Evolutionary conservation across 176 grass and related monocot genomes (phyloP).

Genomic region (Guadua angustifolia): DNA sequence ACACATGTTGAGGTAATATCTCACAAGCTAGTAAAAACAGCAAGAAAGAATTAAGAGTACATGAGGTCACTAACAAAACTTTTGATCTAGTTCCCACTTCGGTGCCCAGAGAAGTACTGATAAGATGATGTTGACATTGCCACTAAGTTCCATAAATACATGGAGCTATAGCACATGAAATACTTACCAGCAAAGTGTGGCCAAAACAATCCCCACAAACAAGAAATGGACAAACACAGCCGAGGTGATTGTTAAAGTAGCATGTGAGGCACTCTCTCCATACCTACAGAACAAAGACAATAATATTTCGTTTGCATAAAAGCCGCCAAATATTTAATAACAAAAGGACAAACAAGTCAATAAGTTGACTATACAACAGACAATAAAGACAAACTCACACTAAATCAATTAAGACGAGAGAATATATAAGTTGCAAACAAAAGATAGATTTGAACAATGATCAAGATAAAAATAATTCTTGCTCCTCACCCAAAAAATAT

Average conservation of each 20-base stretch:
- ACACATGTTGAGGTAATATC: conserved; percentile 6
- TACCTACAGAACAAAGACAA: conserved; percentile 58
- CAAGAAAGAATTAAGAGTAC: background rate
- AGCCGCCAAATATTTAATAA: background rate
- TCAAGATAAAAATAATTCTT: background rate
- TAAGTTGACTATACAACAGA: background rate
- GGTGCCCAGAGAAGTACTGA: background rate
- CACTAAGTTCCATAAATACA: no score
- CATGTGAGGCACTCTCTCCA: conserved; percentile 75
- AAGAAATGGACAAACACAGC: conserved; percentile 86
- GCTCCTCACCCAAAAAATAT: background rate
- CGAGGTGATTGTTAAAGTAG: conserved; percentile 73
- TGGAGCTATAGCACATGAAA: background rate
- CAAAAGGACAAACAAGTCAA: background rate
- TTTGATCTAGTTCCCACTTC: background rate
- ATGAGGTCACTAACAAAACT: background rate
- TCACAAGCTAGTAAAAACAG: conserved; percentile 13
- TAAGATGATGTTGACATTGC: background rate
- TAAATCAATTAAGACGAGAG: background rate
- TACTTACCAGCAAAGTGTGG: conserved; percentile 91
- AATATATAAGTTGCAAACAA: background rate
- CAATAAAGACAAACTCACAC: conserved; percentile 4
- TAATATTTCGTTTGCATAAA: background rate
- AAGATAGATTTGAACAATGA: conserved; percentile 1
- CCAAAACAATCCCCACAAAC: conserved; percentile 79